Evolutionary conservation across 2,329 filamentous ascomycete species (phyloP).

Genomic region (Fusarium camptoceras): DNA sequence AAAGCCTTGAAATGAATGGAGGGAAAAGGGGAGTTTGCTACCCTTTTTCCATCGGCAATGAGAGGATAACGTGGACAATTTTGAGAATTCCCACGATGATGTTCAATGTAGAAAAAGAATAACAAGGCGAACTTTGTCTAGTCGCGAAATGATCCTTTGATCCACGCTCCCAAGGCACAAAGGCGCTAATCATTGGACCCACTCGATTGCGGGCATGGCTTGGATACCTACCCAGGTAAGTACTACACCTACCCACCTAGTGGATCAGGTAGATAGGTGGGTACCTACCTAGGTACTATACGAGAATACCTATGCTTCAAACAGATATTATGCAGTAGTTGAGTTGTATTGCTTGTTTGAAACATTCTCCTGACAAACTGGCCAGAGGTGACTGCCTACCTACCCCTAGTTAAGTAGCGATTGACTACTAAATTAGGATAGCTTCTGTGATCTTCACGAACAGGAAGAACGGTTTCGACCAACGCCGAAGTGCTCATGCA

Average conservation of each 20-base stretch:
- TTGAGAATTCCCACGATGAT: not conserved
- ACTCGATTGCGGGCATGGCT: conserved; percentile 9
- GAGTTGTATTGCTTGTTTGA: conserved; percentile 12
- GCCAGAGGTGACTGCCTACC: conserved; percentile 22
- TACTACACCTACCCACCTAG: too few relatives aligned
- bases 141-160: conserved; percentile 38
- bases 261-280: not conserved
- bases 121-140: conserved; percentile 16
- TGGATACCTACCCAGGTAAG: too few relatives aligned
- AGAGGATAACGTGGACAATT: not conserved
- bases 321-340: conserved; percentile 38
- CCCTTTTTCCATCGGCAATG: conserved; percentile 15
- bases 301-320: not conserved
- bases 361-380: conserved; percentile 43
- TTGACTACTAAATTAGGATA: conserved; percentile 27
- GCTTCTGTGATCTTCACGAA: conserved; percentile 17
- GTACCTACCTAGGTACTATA: not conserved
- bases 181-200: conserved; percentile 8
- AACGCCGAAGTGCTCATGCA: conserved; percentile 33
- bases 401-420: not conserved
- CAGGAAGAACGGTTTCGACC: conserved; percentile 9
- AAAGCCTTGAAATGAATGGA: not conserved
- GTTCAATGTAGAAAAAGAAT: conserved; percentile 5
- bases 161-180: conserved; percentile 2
- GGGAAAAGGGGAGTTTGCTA: not conserved